A percentile compares a stretch with the other conserved stretches of the same genome.
Evolutionary conservation across 495 filamentous ascomycete species (phyloP).

Genomic region (Penicillium turbatum): DNA sequence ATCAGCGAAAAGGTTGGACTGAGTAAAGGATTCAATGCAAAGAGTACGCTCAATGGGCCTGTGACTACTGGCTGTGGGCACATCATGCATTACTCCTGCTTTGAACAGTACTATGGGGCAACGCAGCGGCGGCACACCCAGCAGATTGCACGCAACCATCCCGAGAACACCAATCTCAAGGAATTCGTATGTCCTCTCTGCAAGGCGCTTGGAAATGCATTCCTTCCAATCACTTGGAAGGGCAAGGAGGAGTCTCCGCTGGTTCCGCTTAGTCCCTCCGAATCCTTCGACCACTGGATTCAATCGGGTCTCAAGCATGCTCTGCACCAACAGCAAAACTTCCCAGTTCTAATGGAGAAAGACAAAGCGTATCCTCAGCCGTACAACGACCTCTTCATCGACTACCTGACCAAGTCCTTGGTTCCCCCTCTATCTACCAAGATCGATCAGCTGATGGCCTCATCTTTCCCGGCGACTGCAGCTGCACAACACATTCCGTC

Average conservation of each 20-base stretch:
- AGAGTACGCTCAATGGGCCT: slow-evolving; percentile 64
- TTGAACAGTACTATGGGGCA: slow-evolving; percentile 81
- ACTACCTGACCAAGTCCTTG: slow-evolving; percentile 59
- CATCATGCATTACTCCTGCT: slow-evolving; percentile 97
- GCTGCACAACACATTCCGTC: slow-evolving; percentile 23
- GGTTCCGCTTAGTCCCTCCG: slow-evolving; percentile 54
- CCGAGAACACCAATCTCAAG: slow-evolving; percentile 66
- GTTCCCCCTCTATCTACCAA: slow-evolving; percentile 57
- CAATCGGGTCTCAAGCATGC: slow-evolving; percentile 26
- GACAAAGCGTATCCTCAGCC: slow-evolving; percentile 32
- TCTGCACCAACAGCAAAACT: slow-evolving; percentile 34
- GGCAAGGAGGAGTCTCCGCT: slow-evolving; percentile 79
- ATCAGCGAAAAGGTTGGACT: slow-evolving; percentile 73
- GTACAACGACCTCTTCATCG: slow-evolving; percentile 57
- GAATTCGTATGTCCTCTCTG: slow-evolving; percentile 98
- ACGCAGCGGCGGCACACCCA: slow-evolving; percentile 77
- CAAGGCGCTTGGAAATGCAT: slow-evolving; percentile 93
- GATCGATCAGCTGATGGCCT: slow-evolving; percentile 45
- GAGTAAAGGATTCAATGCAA: slow-evolving; percentile 79
- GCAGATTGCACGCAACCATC: slow-evolving; percentile 90
- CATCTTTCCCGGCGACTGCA: slow-evolving; percentile 27
- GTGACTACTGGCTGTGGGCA: slow-evolving; percentile 92
- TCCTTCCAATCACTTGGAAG: slow-evolving; percentile 94
- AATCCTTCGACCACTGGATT: slow-evolving; percentile 58
- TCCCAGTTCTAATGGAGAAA: slow-evolving; percentile 39